Conservation (phyloP, 768 basidiomycete genomes). For the Lactifluus piperatus region DNA sequence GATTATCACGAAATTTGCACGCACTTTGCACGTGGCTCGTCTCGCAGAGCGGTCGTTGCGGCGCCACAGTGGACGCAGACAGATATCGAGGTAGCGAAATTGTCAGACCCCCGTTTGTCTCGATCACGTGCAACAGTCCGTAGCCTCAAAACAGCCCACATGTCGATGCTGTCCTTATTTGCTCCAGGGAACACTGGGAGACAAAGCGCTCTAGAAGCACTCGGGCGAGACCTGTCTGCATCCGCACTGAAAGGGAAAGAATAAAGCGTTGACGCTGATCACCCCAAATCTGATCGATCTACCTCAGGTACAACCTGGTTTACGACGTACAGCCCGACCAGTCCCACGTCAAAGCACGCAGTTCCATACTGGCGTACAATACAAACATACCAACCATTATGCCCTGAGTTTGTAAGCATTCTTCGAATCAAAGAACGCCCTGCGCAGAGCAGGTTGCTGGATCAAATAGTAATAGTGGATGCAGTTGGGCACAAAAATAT, state of each 20-base stretch:
- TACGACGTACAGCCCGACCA: not conserved
- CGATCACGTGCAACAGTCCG: too few relatives aligned
- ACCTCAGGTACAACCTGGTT: not conserved
- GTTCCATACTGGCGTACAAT: not conserved
- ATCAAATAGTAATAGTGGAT: not conserved
- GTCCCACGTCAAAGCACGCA: not conserved
- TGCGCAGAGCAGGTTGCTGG: not conserved
- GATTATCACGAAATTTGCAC: constrained; percentile 2
- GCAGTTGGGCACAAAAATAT: not conserved
- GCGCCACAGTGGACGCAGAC: too few relatives aligned
- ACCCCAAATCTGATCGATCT: constrained; percentile 4
- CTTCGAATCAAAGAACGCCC: not conserved
- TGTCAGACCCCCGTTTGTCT: too few relatives aligned
- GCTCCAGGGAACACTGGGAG: not conserved
- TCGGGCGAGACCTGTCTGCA: not conserved
- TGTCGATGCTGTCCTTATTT: not conserved
- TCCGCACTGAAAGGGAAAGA: not conserved
- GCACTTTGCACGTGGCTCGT: not conserved
- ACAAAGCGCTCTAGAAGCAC: not conserved
- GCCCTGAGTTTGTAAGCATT: not conserved
- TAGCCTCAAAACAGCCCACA: too few relatives aligned
- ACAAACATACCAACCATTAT: not conserved
- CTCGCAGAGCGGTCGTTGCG: not conserved
- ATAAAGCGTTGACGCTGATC: not conserved
- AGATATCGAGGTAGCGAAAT: too few relatives aligned